Conservation (phyloP, 2,329 filamentous ascomycete species). For the Paraconiothyrium sp. region DNA sequence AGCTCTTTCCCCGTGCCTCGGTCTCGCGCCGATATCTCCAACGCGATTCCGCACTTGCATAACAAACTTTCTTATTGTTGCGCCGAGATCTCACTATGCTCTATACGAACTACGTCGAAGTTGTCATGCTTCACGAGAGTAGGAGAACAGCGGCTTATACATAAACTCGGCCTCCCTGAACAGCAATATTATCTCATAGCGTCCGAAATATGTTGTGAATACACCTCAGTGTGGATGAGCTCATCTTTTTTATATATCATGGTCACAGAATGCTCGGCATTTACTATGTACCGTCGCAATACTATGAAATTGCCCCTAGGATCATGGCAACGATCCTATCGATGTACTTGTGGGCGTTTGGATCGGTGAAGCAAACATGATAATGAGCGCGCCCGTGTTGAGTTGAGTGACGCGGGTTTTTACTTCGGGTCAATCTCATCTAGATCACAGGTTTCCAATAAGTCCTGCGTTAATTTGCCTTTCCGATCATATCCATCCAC, state of each 20-base stretch:
- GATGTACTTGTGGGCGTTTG: slow-evolving; percentile 46
- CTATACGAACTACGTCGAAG: not conserved
- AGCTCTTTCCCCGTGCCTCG: slow-evolving; percentile 26
- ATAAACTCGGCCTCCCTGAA: slow-evolving; percentile 18
- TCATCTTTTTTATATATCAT: not conserved
- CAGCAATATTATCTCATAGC: slow-evolving; percentile 27
- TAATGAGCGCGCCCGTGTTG: slow-evolving; percentile 17
- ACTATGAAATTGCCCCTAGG: slow-evolving; percentile 42
- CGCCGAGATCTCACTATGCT: not conserved
- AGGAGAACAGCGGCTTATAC: not conserved
- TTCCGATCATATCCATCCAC: too few relatives aligned
- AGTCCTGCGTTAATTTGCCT: too few relatives aligned
- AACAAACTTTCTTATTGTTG: slow-evolving; percentile 4
- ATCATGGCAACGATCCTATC: slow-evolving; percentile 39
- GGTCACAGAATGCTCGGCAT: slow-evolving; percentile 41
- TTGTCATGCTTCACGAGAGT: not conserved
- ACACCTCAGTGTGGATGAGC: not conserved
- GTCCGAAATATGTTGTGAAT: slow-evolving; percentile 36
- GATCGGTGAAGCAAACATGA: slow-evolving; percentile 47
- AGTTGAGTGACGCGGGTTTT: not conserved
- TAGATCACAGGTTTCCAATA: too few relatives aligned
- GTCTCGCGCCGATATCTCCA: slow-evolving; percentile 26
- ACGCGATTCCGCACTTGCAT: slow-evolving; percentile 27
- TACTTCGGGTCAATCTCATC: too few relatives aligned
- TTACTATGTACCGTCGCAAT: slow-evolving; percentile 43